phyloP scores from a whole-genome alignment of 2,329 filamentous ascomycete genomes.

The Ascosphaera acerosa region DNA sequence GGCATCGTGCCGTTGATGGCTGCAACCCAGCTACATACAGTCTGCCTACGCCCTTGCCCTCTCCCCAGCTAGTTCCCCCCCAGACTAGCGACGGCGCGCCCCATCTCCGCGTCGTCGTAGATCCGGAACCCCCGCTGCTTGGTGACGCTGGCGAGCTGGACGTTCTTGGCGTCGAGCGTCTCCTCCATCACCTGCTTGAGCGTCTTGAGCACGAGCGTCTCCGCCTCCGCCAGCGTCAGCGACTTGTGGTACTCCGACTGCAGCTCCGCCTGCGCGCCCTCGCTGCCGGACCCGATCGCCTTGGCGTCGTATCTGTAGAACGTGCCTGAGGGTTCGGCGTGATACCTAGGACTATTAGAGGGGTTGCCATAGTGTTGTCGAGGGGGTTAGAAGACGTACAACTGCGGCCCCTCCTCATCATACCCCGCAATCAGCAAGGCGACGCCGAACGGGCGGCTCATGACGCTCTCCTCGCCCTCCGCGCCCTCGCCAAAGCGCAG shows the following conservation, averaged over 20 bases:
- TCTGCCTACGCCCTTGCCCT: no score
- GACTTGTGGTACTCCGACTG: conserved; percentile 99
- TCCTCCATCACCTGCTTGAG: conserved; percentile 99
- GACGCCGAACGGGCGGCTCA: conserved; percentile 92
- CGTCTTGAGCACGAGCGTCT: conserved; percentile 89
- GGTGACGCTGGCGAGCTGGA: conserved; percentile 91
- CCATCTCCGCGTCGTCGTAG: conserved; percentile 97
- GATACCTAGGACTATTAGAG: conserved; percentile 33
- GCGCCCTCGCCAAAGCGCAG: conserved; percentile 92
- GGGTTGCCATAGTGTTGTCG: conserved; percentile 3
- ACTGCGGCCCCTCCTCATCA: conserved; percentile 85
- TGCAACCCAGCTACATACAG: no score
- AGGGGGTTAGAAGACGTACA: conserved; percentile 25
- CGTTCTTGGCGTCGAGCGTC: conserved; percentile 96
- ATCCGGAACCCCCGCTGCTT: conserved; percentile 96
- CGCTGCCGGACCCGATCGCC: conserved; percentile 89
- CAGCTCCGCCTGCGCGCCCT: conserved; percentile 90
- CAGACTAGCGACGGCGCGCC: conserved; percentile 54
- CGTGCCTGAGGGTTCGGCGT: conserved; percentile 90
- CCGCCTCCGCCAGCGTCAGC: conserved; percentile 72
- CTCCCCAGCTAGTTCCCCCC: conserved; percentile 19
- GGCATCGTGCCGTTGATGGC: no score
- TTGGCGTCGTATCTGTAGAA: conserved; percentile 99
- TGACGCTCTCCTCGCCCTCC: conserved; percentile 94
- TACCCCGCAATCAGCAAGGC: conserved; percentile 89